A percentile compares a stretch with the other conserved stretches of the same genome.
Conservation (phyloP, 139 green algal species). For the Chlamydomonas eustigma region DNA sequence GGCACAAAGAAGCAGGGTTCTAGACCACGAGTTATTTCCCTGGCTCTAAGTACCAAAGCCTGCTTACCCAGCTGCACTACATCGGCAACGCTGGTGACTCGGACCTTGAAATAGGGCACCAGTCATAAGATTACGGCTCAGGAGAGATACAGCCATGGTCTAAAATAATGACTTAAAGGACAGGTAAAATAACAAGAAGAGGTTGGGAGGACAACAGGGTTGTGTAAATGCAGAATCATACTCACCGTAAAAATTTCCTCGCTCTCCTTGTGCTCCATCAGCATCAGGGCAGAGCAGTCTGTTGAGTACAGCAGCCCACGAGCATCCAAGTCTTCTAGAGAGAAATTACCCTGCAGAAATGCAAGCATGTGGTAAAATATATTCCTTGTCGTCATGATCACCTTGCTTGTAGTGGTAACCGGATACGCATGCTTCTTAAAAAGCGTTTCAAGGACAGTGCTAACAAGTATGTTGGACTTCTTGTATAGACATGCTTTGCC, state of each 20-base stretch:
- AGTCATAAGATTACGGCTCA: neutral
- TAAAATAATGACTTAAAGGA: too few species aligned
- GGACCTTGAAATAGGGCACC: conserved; percentile 18
- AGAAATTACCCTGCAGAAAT: conserved; percentile 30
- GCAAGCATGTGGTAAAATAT: neutral
- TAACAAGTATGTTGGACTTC: too few species aligned
- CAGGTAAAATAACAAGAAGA: too few species aligned
- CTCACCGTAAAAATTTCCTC: conserved; percentile 45
- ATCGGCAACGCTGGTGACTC: conserved; percentile 40
- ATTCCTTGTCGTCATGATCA: too few species aligned
- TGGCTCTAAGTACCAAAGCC: conserved; percentile 32
- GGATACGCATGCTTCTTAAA: too few species aligned
- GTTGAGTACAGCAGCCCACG: conserved; percentile 41
- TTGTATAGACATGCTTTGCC: too few species aligned
- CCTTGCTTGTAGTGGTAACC: too few species aligned
- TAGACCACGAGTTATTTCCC: conserved; percentile 44
- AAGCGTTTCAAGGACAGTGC: too few species aligned
- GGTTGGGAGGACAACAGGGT: too few species aligned
- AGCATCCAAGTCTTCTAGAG: conserved; percentile 35
- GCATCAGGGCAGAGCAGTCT: conserved; percentile 46
- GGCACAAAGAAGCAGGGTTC: conserved; percentile 55
- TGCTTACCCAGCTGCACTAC: conserved; percentile 33
- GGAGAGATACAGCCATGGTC: too few species aligned
- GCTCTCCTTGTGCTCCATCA: conserved; percentile 47
- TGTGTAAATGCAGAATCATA: neutral